These are phyloP conservation scores for Aspergillus taichungensis DNA, from an alignment of 495 filamentous ascomycete genomes.

Conservation along the genomic window DNA sequence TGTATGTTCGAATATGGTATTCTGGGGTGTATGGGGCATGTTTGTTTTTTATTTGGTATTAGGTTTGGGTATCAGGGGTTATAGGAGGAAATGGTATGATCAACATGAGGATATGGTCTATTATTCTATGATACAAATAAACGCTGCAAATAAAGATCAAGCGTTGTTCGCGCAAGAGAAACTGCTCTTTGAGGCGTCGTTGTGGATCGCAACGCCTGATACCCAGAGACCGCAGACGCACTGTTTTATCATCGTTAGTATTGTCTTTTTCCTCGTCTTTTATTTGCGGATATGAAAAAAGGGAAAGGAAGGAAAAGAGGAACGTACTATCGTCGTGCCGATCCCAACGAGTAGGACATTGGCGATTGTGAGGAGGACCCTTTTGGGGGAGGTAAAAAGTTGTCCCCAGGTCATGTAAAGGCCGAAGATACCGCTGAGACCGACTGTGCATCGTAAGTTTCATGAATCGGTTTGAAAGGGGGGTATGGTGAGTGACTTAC, in stretches of 20 bases:
- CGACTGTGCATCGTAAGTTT: conserved; percentile 13
- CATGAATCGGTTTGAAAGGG: neutral
- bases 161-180: conserved; percentile 12
- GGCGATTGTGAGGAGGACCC: conserved; percentile 27
- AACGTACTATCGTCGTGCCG: conserved; percentile 26
- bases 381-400: conserved; percentile 25
- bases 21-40: too few relatives aligned
- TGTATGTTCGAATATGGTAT: too few relatives aligned
- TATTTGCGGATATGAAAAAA: neutral
- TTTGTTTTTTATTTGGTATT: too few relatives aligned
- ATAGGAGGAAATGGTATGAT: too few relatives aligned
- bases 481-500: neutral
- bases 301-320: neutral
- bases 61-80: too few relatives aligned
- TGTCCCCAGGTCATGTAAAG: conserved; percentile 31
- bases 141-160: neutral
- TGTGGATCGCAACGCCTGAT: conserved; percentile 7
- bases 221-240: conserved; percentile 3
- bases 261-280: too few relatives aligned
- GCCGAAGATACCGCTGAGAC: conserved; percentile 38
- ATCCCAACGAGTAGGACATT: conserved; percentile 26
- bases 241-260: too few relatives aligned
- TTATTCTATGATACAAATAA: too few relatives aligned
- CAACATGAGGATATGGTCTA: too few relatives aligned
- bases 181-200: neutral